Base-by-base conservation (phyloP, 2,329 filamentous ascomycete genomes). In the Colletotrichum navitas region DNA sequence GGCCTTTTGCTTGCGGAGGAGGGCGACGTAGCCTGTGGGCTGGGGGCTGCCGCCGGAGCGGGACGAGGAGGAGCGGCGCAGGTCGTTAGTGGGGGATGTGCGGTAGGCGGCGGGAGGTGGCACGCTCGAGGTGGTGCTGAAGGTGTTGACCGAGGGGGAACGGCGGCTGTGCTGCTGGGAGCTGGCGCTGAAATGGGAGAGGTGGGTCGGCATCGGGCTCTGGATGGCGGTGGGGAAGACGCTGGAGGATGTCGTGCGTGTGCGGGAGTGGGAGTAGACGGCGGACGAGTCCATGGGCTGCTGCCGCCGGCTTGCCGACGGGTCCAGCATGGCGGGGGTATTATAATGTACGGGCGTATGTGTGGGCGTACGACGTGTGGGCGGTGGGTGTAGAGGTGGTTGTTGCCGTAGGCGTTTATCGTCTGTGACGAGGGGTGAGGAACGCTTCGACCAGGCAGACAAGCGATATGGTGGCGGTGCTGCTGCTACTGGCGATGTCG, bases 1-100 rank as follows among this genome's bases (percentile, higher is more conserved):
- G 41, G 94, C 96, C 81, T 98, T 98, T 83, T 99, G 96, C 80
- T 95, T 95, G 74, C 96, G 91, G 83, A 99, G 92, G n/a, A 98
- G 87, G 45, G 96, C 95, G 63, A 99, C 96, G 81, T 99, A 99
- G 74, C 94, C 91, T n/a, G 87, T 87, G 1, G 92, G 83, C 73
- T 89, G 88, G 5, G 77, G 74, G 26, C 75, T 76, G 58, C 84
- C 85, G 73, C 87, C 89, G 29, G 94, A 97, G 76, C 94, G 91
- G 63, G 92, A 93, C 4, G 94, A 97, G 39, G 91, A 93, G 36
- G 94, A 97, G 75, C 94, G 90, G 72, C 93, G 91, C 60, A 92
- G 83, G 80, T 92, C 89, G 79, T 78, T 85, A 60, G 79, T 86
- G 74, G 86, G 84, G 71, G 90, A 86, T 71, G 84, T 87, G 75